Conservation (phyloP, 2,329 filamentous ascomycete species). For the Chaetomiaceae sp. region DNA sequence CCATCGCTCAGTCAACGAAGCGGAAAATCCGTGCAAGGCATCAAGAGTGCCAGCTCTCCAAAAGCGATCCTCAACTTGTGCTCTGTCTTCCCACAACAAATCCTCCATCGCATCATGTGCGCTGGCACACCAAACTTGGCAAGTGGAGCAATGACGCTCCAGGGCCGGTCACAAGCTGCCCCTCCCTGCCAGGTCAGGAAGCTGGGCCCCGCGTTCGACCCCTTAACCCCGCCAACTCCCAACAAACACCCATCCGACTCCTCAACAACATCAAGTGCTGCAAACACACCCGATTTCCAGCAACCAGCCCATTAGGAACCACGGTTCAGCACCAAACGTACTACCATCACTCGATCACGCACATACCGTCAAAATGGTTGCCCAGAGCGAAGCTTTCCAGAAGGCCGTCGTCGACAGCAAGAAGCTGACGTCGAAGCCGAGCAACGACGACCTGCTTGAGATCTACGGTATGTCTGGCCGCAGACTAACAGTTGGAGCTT, state of each 20-base stretch:
- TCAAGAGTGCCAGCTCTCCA: no score
- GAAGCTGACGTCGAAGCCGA: slow-evolving; percentile 63
- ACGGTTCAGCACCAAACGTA: background rate
- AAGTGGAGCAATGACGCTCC: slow-evolving; percentile 16
- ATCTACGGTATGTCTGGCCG: slow-evolving; percentile 47
- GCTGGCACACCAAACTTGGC: background rate
- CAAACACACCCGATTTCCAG: background rate
- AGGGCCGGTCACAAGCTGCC: slow-evolving; percentile 9
- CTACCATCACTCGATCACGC: background rate
- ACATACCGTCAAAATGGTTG: slow-evolving; percentile 35
- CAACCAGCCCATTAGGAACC: background rate
- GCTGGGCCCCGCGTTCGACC: slow-evolving; percentile 15
- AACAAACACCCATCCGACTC: slow-evolving; percentile 17
- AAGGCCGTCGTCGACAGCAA: slow-evolving; percentile 59
- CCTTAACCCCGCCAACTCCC: slow-evolving; percentile 19
- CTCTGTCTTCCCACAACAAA: no score
- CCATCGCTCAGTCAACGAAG: no score
- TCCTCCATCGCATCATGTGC: background rate
- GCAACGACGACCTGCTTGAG: slow-evolving; percentile 60
- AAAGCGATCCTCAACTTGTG: no score
- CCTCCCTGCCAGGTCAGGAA: slow-evolving; percentile 10
- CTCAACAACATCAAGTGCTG: slow-evolving; percentile 14
- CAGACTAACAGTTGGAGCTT: background rate
- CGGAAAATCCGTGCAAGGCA: no score
- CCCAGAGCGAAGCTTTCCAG: slow-evolving; percentile 46